phyloP scores from a whole-genome alignment of 208 protist species.

The Acanthamoeba polyphaga region DNA sequence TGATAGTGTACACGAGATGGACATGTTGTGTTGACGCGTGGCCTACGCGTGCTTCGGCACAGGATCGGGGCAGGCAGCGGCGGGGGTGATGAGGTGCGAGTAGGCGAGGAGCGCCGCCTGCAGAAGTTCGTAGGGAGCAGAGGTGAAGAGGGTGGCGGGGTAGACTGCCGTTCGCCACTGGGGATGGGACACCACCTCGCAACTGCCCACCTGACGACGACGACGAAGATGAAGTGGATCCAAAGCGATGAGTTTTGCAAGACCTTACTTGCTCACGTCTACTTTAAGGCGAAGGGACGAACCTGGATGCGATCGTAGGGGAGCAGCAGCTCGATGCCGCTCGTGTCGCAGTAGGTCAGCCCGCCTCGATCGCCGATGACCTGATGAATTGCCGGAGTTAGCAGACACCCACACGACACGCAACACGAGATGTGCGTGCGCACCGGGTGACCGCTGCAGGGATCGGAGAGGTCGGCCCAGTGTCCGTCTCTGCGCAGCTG shows the following conservation, averaged over 20 bases:
- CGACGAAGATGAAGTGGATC: neutral
- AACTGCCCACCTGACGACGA: slow-evolving; percentile 54
- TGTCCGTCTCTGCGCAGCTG: slow-evolving; percentile 42
- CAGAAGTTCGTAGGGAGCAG: slow-evolving; percentile 72
- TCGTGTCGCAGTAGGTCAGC: slow-evolving; percentile 78
- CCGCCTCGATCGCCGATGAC: slow-evolving; percentile 67
- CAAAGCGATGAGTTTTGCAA: neutral
- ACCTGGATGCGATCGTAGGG: slow-evolving; percentile 72
- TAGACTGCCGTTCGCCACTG: slow-evolving; percentile 82
- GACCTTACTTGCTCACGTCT: neutral
- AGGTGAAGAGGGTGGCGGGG: slow-evolving; percentile 85
- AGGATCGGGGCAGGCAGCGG: neutral
- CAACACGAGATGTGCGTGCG: neutral
- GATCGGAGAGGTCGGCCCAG: slow-evolving; percentile 84
- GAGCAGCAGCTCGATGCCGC: slow-evolving; percentile 79
- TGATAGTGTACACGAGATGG: too few relatives aligned
- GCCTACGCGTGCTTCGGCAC: neutral
- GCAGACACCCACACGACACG: neutral
- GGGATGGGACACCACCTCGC: slow-evolving; percentile 81
- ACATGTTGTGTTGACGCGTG: too few relatives aligned
- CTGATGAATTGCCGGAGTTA: neutral
- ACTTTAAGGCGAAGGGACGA: neutral
- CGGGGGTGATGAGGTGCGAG: neutral
- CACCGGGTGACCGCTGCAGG: slow-evolving; percentile 84
- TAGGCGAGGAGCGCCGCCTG: neutral